phyloP scores from a whole-genome alignment of 371 early-diverging fungal genomes.

The Caulochytrium protostelioides region DNA sequence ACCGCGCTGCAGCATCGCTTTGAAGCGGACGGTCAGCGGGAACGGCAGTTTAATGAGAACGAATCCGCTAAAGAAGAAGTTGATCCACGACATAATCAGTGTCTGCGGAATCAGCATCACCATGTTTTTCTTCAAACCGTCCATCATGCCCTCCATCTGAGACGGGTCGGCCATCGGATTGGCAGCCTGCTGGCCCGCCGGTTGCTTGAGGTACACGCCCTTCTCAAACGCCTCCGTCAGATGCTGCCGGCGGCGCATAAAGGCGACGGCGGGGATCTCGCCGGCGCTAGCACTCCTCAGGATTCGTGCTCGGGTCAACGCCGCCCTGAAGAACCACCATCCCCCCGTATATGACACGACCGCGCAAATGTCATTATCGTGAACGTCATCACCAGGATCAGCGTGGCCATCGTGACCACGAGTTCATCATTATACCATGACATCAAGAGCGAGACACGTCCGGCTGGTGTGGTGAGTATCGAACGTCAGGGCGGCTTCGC shows the following conservation, averaged over 20 bases:
- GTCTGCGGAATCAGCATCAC: conserved; percentile 90
- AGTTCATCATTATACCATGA: too few species aligned
- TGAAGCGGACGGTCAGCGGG: conserved; percentile 85
- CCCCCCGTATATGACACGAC: neutral
- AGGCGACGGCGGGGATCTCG: conserved; percentile 46
- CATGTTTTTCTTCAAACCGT: conserved; percentile 88
- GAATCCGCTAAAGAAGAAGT: conserved; percentile 92
- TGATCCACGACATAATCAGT: conserved; percentile 94
- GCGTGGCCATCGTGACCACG: too few species aligned
- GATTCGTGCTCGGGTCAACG: conserved; percentile 46
- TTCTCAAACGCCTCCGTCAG: conserved; percentile 54
- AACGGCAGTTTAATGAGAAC: conserved; percentile 86
- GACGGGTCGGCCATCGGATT: conserved; percentile 76
- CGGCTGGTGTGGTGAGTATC: too few species aligned
- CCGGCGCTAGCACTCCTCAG: conserved; percentile 38
- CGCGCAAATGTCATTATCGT: neutral
- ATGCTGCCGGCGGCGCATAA: conserved; percentile 41
- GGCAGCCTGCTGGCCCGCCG: conserved; percentile 33
- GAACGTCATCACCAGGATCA: too few species aligned
- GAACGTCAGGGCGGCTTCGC: too few species aligned
- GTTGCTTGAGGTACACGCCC: conserved; percentile 60
- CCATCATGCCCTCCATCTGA: conserved; percentile 85
- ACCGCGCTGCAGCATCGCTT: conserved; percentile 88
- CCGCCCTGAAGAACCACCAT: conserved; percentile 9
- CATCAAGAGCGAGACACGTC: too few species aligned